Evolutionary conservation across 73 alveolate species (phyloP).

Genomic region (Diophrys appendiculata): DNA sequence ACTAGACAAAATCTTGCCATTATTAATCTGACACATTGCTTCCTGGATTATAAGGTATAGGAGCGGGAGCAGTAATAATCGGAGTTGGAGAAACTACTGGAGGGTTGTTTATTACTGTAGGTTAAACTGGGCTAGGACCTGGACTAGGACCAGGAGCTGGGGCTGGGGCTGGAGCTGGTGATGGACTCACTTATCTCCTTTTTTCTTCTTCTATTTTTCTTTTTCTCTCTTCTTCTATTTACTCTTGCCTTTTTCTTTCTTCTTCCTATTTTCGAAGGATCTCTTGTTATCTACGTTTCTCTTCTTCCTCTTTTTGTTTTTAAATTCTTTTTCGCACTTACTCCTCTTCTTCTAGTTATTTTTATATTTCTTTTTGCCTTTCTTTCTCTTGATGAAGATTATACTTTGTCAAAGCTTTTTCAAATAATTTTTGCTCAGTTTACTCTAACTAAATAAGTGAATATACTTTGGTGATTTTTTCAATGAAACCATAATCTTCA

Average conservation of each 20-base stretch:
- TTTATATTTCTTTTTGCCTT: too few relatives aligned
- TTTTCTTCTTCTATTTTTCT: constrained; percentile 11
- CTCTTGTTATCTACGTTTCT: background rate
- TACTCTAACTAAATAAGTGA: too few relatives aligned
- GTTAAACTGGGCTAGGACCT: constrained; percentile 1
- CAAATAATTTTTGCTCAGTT: too few relatives aligned
- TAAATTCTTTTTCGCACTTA: too few relatives aligned
- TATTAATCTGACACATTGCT: background rate
- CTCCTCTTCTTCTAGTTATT: too few relatives aligned
- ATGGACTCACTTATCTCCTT: background rate
- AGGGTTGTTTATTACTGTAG: background rate
- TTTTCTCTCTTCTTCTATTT: constrained; percentile 15
- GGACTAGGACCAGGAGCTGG: background rate
- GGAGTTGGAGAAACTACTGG: background rate
- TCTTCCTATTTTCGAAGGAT: background rate
- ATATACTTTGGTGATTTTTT: too few relatives aligned
- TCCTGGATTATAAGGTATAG: background rate
- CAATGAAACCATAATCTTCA: too few relatives aligned
- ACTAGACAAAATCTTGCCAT: background rate
- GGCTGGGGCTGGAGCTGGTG: background rate
- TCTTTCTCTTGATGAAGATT: too few relatives aligned
- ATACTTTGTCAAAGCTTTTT: too few relatives aligned
- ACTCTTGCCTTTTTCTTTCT: constrained; percentile 5
- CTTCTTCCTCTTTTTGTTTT: too few relatives aligned
- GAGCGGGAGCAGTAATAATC: background rate